phyloP scores from a whole-genome alignment of 2,329 filamentous ascomycete genomes.

The Sarocladium oryzae region DNA sequence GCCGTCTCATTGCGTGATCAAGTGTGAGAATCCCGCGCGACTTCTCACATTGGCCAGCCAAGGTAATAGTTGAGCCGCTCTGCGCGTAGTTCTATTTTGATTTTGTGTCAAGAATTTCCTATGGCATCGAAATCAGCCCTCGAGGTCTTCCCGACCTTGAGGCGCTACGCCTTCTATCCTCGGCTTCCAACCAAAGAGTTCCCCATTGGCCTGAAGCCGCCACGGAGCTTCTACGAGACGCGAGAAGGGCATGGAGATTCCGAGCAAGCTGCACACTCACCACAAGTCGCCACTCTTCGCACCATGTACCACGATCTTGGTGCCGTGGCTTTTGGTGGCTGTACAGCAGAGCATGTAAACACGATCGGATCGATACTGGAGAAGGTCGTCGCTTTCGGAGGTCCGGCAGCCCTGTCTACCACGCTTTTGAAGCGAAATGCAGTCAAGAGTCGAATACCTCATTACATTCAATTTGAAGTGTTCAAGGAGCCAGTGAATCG shows the following conservation, averaged over 20 bases:
- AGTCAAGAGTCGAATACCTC: not conserved
- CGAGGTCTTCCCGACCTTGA: constrained; percentile 18
- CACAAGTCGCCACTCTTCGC: not conserved
- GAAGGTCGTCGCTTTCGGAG: constrained; percentile 12
- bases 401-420: constrained; percentile 12
- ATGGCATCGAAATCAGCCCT: constrained; percentile 12
- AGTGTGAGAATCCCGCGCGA: too few species aligned
- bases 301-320: constrained; percentile 24
- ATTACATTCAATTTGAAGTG: not conserved
- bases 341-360: constrained; percentile 15
- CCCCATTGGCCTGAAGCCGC: too few species aligned
- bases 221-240: too few species aligned
- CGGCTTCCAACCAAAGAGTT: constrained; percentile 12
- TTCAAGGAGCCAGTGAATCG: not conserved
- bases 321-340: constrained; percentile 23
- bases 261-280: too few species aligned
- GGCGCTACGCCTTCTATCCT: constrained; percentile 16
- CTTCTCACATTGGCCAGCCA: not conserved
- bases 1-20: too few species aligned
- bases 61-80: too few species aligned
- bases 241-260: too few species aligned
- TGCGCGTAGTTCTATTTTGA: too few species aligned
- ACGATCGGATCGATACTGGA: constrained; percentile 19
- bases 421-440: not conserved
- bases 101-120: too few species aligned